phyloP scores from a whole-genome alignment of 768 basidiomycete genomes.

The Mycena pura region DNA sequence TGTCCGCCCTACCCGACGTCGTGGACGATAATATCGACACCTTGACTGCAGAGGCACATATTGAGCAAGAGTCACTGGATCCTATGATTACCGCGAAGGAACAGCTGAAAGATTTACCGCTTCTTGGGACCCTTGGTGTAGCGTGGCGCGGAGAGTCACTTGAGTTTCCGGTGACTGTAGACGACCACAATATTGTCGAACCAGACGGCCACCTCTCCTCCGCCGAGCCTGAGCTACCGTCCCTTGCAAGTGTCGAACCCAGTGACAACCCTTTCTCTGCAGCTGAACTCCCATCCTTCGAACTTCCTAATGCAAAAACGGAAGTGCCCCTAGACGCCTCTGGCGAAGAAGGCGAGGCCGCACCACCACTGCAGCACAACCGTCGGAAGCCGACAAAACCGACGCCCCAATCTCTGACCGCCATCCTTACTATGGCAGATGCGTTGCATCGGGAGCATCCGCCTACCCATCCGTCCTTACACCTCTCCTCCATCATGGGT shows the following conservation, averaged over 20 bases:
- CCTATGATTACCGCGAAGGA: too few relatives aligned
- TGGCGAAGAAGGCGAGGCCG: slow-evolving; percentile 4
- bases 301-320: neutral
- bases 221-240: too few relatives aligned
- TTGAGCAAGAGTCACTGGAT: too few relatives aligned
- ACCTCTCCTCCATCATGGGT: slow-evolving; percentile 70
- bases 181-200: too few relatives aligned
- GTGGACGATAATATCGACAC: slow-evolving; percentile 44
- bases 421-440: slow-evolving; percentile 64
- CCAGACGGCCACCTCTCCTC: too few relatives aligned
- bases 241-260: neutral
- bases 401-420: slow-evolving; percentile 47
- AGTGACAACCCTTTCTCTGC: neutral
- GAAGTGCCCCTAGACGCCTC: neutral
- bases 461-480: slow-evolving; percentile 61
- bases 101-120: too few relatives aligned
- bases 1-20: slow-evolving; percentile 41
- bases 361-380: neutral
- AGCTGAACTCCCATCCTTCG: neutral
- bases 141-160: too few relatives aligned
- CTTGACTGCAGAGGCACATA: slow-evolving; percentile 2
- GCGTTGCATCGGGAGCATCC: slow-evolving; percentile 64
- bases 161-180: too few relatives aligned
- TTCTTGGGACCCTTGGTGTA: too few relatives aligned
- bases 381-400: slow-evolving; percentile 24